Evolutionary conservation across 169 alveolate genomes (phyloP), one percentile per base, ranked within the genome.

Genomic region (Eimeria maxima): DNA sequence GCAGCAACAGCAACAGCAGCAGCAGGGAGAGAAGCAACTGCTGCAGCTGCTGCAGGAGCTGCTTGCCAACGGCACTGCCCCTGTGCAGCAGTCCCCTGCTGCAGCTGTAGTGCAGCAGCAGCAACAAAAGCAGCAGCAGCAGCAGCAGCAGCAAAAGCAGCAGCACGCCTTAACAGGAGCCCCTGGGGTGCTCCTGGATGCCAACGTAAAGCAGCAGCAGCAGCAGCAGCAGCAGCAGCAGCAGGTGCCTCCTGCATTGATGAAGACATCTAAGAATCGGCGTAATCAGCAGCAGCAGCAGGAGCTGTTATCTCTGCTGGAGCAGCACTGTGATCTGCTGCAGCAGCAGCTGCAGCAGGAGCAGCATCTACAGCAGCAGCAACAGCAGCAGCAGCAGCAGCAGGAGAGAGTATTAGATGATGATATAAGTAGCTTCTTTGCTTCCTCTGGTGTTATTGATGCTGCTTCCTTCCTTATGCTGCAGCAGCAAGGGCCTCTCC

Each of bases 401-500:
- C n/a, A n/a, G n/a, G n/a, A n/a, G n/a, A n/a, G n/a, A n/a, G n/a
- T n/a, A n/a, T n/a, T 29, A 11, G 84, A 20, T 4, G 84, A 29
- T 6, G 44, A 8, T 38, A 44, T 8, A 13, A 13, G 60, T 13
- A 53, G 60, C 60, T 13, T 53, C 18, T 13, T 53, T 8, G 60
- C 60, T 53, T 53, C 18, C 60, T 53, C 60, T 8, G 38, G 50
- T 5, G 4, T 7, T 13, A 50, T 73, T 73, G 84, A 73, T 38
- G 84, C 84, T 6, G 84, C 84, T 38, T 5, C 84, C 10, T 73
- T 73, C 38, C 20, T 73, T 44, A 44, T 3, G 84, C 84, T 6
- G 50, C 84, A 73, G 84, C 84, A 73, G 84, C 84, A 73, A 50
- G 50, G 45, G 84, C 84, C 84, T 20, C 84, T 73, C 50, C 84